These are phyloP conservation scores for Urtica urens DNA, from an alignment of 306 rosid genomes.

Conservation along the genomic window DNA sequence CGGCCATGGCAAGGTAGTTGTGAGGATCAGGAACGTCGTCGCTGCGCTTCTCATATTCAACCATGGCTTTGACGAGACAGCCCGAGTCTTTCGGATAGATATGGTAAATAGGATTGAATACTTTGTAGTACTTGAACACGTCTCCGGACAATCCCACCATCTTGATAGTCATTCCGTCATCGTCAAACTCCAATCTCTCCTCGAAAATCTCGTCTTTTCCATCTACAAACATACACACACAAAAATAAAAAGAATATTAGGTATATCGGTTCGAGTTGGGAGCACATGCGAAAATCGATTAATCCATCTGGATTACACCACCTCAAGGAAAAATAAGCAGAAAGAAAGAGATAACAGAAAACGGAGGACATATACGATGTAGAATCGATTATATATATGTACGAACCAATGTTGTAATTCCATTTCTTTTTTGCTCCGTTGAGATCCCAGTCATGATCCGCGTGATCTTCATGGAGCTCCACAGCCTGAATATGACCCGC, in stretches of 20 bases:
- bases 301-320: not conserved
- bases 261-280: too few species aligned
- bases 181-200: constrained; percentile 10
- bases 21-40: constrained; percentile 1
- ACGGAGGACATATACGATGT: too few species aligned
- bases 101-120: not conserved
- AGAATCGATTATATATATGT: too few species aligned
- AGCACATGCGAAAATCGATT: not conserved
- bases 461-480: constrained; percentile 29
- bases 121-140: constrained; percentile 4
- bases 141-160: constrained; percentile 5
- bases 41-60: constrained; percentile 3
- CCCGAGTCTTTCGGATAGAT: not conserved
- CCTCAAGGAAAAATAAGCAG: too few species aligned
- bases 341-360: too few species aligned
- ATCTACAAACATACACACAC: too few species aligned
- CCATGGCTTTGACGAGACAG: not conserved
- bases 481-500: constrained; percentile 15
- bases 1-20: constrained; percentile 2
- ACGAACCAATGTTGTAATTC: constrained; percentile 20
- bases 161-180: not conserved
- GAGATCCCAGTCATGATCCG: constrained; percentile 33
- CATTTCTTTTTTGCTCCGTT: constrained; percentile 27
- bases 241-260: too few species aligned
- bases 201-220: constrained; percentile 1